These are phyloP conservation scores for Picochlorum sp. DNA, from an alignment of 139 green algal species.

Conservation along the genomic window DNA sequence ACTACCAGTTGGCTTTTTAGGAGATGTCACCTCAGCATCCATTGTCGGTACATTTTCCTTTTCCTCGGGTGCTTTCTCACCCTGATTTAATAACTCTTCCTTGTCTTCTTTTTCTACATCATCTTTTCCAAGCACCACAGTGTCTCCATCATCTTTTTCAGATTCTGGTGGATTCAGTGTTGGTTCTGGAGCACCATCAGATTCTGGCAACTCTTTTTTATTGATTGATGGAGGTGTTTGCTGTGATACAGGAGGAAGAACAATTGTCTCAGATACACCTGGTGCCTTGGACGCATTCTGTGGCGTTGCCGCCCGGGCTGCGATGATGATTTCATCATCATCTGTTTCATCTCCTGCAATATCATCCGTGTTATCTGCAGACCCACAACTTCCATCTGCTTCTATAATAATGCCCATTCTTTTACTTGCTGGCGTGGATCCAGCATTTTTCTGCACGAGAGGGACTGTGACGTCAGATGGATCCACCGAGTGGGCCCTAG, in stretches of 20 bases:
- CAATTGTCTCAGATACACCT: background rate
- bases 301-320: background rate
- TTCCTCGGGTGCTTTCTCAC: background rate
- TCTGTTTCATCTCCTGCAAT: background rate
- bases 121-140: background rate
- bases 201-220: too few relatives aligned
- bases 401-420: background rate
- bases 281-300: background rate
- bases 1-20: too few relatives aligned
- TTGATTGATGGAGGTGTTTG: too few relatives aligned
- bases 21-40: slow-evolving; percentile 1
- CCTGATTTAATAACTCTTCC: background rate
- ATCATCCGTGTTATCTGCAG: background rate
- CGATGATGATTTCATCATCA: slow-evolving; percentile 5
- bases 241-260: background rate
- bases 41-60: background rate
- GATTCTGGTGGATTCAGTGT: background rate
- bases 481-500: too few relatives aligned
- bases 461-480: too few relatives aligned
- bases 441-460: background rate
- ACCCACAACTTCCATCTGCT: background rate
- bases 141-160: slow-evolving; percentile 5
- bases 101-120: slow-evolving; percentile 4
- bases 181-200: too few relatives aligned
- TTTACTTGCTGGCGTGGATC: background rate